phyloP scores from a whole-genome alignment of 139 green algal species.

The Tetradesmus lagerheimii region DNA sequence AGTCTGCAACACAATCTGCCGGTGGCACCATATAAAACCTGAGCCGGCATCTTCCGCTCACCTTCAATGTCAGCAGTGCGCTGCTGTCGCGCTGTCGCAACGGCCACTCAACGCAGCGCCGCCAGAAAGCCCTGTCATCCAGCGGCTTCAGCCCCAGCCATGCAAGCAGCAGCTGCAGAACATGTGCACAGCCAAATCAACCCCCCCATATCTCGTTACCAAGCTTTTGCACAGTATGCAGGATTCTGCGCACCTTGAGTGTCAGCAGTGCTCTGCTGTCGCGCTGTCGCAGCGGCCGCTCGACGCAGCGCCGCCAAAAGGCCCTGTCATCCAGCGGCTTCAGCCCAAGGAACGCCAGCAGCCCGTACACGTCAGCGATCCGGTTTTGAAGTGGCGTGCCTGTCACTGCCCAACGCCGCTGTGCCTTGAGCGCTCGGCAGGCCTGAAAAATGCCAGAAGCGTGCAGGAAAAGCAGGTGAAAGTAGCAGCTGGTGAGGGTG shows the following conservation, averaged over 20 bases:
- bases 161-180: background rate
- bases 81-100: slow-evolving; percentile 57
- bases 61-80: slow-evolving; percentile 67
- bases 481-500: no score
- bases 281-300: slow-evolving; percentile 69
- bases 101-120: slow-evolving; percentile 67
- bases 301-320: slow-evolving; percentile 56
- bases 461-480: background rate
- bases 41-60: no score
- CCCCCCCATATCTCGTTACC: no score
- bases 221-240: no score
- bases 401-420: slow-evolving; percentile 64
- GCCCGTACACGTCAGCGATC: slow-evolving; percentile 58
- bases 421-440: slow-evolving; percentile 59
- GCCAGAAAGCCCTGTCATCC: slow-evolving; percentile 37
- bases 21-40: no score
- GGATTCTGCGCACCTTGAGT: slow-evolving; percentile 55
- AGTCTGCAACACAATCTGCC: no score
- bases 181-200: no score
- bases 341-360: slow-evolving; percentile 11
- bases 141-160: slow-evolving; percentile 47
- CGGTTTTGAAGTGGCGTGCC: slow-evolving; percentile 74
- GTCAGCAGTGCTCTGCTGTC: slow-evolving; percentile 56
- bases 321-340: slow-evolving; percentile 21
- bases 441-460: no score